These are phyloP conservation scores for Lentinus polychrous DNA, from an alignment of 1,284 basidiomycete genomes.

Conservation along the genomic window DNA sequence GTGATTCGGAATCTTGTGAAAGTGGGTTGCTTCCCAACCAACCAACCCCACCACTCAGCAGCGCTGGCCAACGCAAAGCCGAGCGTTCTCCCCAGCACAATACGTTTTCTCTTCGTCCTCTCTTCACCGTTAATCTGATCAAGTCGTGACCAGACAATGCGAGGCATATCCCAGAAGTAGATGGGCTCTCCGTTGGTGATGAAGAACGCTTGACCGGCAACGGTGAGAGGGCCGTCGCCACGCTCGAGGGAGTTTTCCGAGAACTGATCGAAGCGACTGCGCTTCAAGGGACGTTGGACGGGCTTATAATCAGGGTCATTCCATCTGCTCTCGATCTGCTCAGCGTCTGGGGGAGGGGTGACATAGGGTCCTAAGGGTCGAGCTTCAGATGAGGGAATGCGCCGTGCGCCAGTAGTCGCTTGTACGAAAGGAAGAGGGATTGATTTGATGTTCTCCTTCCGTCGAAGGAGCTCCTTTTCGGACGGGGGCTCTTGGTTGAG, in stretches of 20 bases:
- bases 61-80: slow-evolving; percentile 68
- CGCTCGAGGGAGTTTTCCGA: slow-evolving; percentile 43
- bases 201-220: slow-evolving; percentile 94
- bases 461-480: slow-evolving; percentile 31
- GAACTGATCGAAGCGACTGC: slow-evolving; percentile 72
- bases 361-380: slow-evolving; percentile 79
- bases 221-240: slow-evolving; percentile 51
- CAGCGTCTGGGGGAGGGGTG: slow-evolving; percentile 50
- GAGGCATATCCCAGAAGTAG: slow-evolving; percentile 94
- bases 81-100: slow-evolving; percentile 57
- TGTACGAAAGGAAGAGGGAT: slow-evolving; percentile 58
- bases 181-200: slow-evolving; percentile 97
- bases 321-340: slow-evolving; percentile 56
- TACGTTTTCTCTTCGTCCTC: slow-evolving; percentile 22
- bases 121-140: slow-evolving; percentile 37
- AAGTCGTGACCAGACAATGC: slow-evolving; percentile 79
- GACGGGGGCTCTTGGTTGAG: slow-evolving; percentile 44
- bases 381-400: slow-evolving; percentile 72
- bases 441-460: slow-evolving; percentile 28
- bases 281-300: slow-evolving; percentile 53
- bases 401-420: slow-evolving; percentile 51
- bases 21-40: slow-evolving; percentile 77
- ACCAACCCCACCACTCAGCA: slow-evolving; percentile 71
- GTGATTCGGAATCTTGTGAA: slow-evolving; percentile 88
- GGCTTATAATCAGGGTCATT: slow-evolving; percentile 40